phyloP scores from a whole-genome alignment of 1,284 basidiomycete species.

The Cutaneotrichosporon sp. region DNA sequence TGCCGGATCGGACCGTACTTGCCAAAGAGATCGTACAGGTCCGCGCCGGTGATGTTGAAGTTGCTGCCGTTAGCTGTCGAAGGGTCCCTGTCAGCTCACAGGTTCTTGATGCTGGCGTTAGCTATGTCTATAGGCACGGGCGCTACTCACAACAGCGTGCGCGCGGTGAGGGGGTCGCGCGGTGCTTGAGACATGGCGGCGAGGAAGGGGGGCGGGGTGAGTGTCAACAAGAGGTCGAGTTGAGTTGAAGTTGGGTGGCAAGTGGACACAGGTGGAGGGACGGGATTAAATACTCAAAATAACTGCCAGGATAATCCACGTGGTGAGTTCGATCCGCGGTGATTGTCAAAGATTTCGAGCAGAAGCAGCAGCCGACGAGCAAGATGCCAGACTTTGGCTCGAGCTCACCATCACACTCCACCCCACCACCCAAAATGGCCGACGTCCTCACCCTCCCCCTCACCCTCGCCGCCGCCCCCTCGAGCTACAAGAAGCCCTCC shows the following conservation, averaged over 20 bases:
- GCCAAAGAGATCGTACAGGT: conserved; percentile 96
- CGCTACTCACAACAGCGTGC: conserved; percentile 48
- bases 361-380: too few relatives aligned
- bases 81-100: conserved; percentile 33
- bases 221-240: background rate
- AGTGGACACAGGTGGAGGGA: background rate
- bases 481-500: conserved; percentile 50
- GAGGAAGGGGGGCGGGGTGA: background rate
- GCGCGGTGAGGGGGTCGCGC: conserved; percentile 41
- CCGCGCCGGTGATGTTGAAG: conserved; percentile 87
- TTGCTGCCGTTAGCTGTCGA: conserved; percentile 56
- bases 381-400: too few relatives aligned
- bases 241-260: conserved; percentile 1
- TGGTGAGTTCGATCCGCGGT: background rate
- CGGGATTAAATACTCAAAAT: background rate
- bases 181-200: conserved; percentile 35
- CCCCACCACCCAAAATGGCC: conserved; percentile 40
- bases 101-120: conserved; percentile 49
- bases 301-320: background rate
- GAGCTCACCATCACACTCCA: conserved; percentile 8
- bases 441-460: conserved; percentile 49
- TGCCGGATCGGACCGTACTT: conserved; percentile 97
- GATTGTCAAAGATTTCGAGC: background rate
- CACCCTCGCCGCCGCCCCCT: conserved; percentile 49
- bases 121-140: conserved; percentile 1